Evolutionary conservation across 352 stramenopile species (phyloP).

Genomic region (Pythium pyrilobum): DNA sequence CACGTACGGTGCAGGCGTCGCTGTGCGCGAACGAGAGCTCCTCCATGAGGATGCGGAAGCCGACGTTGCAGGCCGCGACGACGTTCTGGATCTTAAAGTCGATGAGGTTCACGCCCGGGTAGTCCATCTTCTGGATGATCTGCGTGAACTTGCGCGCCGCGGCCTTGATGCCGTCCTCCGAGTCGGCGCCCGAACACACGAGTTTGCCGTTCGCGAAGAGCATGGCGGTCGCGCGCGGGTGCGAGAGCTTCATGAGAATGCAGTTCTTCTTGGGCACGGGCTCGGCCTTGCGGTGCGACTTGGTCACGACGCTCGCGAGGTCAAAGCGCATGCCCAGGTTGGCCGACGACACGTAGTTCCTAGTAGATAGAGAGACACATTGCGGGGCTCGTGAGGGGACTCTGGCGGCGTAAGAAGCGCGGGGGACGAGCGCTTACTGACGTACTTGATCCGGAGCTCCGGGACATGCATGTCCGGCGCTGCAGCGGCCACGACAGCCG

Average conservation of each 20-base stretch:
- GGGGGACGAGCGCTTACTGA: background rate
- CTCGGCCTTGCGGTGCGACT: slow-evolving; percentile 70
- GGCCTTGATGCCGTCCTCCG: slow-evolving; percentile 70
- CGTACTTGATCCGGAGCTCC: slow-evolving; percentile 65
- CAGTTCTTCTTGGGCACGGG: slow-evolving; percentile 86
- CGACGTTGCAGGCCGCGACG: slow-evolving; percentile 60
- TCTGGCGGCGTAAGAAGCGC: background rate
- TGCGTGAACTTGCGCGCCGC: slow-evolving; percentile 76
- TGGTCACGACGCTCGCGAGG: slow-evolving; percentile 58
- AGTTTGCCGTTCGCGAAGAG: slow-evolving; percentile 83
- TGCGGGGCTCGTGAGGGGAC: too few relatives aligned
- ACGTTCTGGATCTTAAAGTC: slow-evolving; percentile 88
- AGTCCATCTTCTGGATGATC: slow-evolving; percentile 84
- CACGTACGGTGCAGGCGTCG: slow-evolving; percentile 60
- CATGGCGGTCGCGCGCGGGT: slow-evolving; percentile 61
- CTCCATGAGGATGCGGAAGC: slow-evolving; percentile 78
- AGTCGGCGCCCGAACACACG: slow-evolving; percentile 68
- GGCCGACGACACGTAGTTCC: slow-evolving; percentile 75
- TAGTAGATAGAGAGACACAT: too few relatives aligned
- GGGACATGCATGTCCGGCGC: background rate
- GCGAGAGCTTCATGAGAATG: slow-evolving; percentile 69
- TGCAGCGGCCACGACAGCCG: background rate
- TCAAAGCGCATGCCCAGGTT: slow-evolving; percentile 83
- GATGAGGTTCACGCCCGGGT: slow-evolving; percentile 79
- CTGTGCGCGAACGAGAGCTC: slow-evolving; percentile 73